Conservation (phyloP, 805 yeast genomes). For the Ogataea degrootiae region DNA sequence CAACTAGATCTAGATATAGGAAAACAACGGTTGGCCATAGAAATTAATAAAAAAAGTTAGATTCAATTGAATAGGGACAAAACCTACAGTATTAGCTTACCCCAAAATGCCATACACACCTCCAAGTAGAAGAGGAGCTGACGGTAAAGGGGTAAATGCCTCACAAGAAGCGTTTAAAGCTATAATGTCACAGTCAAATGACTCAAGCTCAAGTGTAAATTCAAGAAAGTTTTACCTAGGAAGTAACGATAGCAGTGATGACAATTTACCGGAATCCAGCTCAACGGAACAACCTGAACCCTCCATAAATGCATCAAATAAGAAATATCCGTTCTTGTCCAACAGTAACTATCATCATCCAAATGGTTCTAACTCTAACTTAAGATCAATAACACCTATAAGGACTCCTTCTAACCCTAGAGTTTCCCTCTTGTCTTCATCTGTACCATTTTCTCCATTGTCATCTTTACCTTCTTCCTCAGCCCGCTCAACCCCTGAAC, state of each 20-base stretch:
- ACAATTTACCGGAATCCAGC: background rate
- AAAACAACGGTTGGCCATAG: no score
- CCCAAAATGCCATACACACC: conserved; percentile 26
- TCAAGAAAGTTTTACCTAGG: conserved; percentile 11
- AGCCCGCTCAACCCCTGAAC: background rate
- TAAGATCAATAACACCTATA: no score
- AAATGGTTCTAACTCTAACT: background rate
- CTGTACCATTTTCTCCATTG: background rate
- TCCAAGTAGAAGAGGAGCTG: conserved; percentile 13
- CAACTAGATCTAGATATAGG: no score
- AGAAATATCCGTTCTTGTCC: background rate
- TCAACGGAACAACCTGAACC: background rate
- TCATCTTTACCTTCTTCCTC: background rate
- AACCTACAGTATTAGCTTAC: background rate
- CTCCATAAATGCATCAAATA: background rate
- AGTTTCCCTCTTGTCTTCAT: background rate
- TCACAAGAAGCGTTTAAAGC: conserved; percentile 11
- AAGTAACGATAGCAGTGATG: conserved; percentile 10
- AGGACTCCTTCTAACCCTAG: background rate
- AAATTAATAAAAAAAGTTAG: no score
- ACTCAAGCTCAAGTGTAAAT: conserved; percentile 5
- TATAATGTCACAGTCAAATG: conserved; percentile 8
- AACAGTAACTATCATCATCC: no score
- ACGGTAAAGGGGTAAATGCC: background rate
- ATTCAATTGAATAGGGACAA: background rate